Evolutionary conservation across 192 early-diverging fungal species (phyloP).

Genomic region (Backusella tuberculispora): DNA sequence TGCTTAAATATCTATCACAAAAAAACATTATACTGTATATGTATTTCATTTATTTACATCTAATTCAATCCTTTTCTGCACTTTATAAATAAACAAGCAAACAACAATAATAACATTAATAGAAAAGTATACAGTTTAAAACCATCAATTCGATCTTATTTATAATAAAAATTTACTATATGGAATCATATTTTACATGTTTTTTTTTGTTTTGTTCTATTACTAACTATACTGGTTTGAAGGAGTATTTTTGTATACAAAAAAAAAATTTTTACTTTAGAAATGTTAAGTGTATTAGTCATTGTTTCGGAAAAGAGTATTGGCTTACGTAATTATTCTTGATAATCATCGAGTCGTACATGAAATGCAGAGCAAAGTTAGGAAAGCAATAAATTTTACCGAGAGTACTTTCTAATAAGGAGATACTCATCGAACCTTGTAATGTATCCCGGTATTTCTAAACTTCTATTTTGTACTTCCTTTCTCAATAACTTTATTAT

Average conservation of each 20-base stretch:
- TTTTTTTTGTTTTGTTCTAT: neutral
- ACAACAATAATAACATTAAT: neutral
- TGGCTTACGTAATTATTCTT: neutral
- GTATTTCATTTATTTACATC: slow-evolving; percentile 16
- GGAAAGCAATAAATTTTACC: slow-evolving; percentile 1
- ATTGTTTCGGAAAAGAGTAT: neutral
- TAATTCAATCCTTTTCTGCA: neutral
- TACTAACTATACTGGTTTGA: neutral
- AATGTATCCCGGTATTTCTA: neutral
- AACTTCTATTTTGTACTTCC: neutral
- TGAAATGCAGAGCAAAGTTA: neutral
- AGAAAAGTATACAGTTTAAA: neutral
- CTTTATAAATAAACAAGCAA: slow-evolving; percentile 2
- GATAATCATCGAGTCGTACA: neutral
- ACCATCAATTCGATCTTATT: no score
- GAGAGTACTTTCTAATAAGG: neutral
- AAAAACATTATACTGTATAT: slow-evolving; percentile 6
- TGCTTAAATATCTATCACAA: slow-evolving; percentile 1
- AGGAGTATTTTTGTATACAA: neutral
- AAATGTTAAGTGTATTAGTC: neutral
- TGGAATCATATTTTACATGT: neutral
- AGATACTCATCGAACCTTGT: neutral
- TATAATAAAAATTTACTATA: neutral
- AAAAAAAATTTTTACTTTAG: neutral
- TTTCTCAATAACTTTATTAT: neutral